These are phyloP conservation scores for Trichaptum fuscoviolaceum DNA, from an alignment of 768 basidiomycete genomes.

Conservation along the genomic window DNA sequence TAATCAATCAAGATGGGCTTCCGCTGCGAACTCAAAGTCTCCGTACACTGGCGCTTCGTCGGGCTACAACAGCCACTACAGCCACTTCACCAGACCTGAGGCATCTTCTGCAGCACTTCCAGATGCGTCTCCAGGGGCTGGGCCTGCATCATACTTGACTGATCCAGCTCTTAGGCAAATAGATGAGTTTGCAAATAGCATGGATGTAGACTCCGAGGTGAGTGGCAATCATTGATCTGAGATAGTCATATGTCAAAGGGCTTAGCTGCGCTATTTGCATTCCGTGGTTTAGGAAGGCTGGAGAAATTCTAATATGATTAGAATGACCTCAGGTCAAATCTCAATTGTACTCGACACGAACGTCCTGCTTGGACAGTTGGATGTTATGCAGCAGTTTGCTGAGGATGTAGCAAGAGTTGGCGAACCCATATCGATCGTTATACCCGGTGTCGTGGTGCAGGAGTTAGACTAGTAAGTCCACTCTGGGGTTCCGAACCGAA, in stretches of 20 bases:
- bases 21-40: background rate
- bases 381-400: slow-evolving; percentile 59
- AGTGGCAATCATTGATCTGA: background rate
- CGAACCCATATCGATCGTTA: slow-evolving; percentile 54
- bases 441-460: slow-evolving; percentile 70
- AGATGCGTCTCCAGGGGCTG: background rate
- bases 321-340: background rate
- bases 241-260: background rate
- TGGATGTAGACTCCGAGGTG: background rate
- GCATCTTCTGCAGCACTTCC: background rate
- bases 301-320: background rate
- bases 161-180: background rate
- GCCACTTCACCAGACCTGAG: background rate
- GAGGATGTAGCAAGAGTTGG: slow-evolving; percentile 46
- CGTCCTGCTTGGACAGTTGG: slow-evolving; percentile 63
- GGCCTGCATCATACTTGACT: background rate
- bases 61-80: background rate
- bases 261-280: background rate
- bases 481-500: slow-evolving; percentile 5
- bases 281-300: background rate
- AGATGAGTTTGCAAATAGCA: background rate
- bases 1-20: background rate
- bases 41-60: too few relatives aligned
- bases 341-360: slow-evolving; percentile 72
- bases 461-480: slow-evolving; percentile 66